Base-by-base conservation (phyloP, 176 grass and related monocot genomes). In the Dendrocalamus sinicus region DNA sequence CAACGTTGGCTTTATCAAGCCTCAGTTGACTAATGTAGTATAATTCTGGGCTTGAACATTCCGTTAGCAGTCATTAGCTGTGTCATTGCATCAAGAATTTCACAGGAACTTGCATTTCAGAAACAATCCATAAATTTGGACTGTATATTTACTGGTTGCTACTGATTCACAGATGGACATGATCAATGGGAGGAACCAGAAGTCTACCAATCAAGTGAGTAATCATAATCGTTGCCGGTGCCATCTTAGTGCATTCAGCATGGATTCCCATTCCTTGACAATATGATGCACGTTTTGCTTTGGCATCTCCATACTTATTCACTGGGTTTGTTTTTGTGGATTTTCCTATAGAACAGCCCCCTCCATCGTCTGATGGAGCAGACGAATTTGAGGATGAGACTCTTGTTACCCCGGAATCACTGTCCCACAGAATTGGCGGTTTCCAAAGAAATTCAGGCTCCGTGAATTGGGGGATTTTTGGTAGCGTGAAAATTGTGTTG, bases 401-500 rank as follows among this genome's bases (percentile, higher is more conserved):
- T 12, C 45, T 82, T 75, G 77, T 52, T 26, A 69, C 83, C 39
- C 80, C 88, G 12, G 70, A 89, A 45, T 16, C 35, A 64, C 1
- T 64, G 6, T 19, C 86, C 9, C 40, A 40, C 8, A 86, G 53
- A 79, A 46, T 13, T 15, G 64, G 35, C 57, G 76, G 79, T 63
- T 76, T 84, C 12, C 75, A 79, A 20, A 85, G 83, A 84, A 51
- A 68, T 12, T 32, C 46, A 76, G 23, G 69, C 50, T 44, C 67
- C 70, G 16, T 41, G 39, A 75, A 41, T 23, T 76, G 51, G 12
- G 81, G 76, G 9, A 9, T 86, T 30, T 84, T 86, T 12, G 72
- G 80, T 44, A 89, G 91, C 78, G n/a, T 88, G 12, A 92, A 90
- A 66, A 20, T 89, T 35, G 78, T 90, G 74, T 6, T 97, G 48